Evolutionary conservation across 352 stramenopile species (phyloP).

Genomic region (Pythium phragmiticola): DNA sequence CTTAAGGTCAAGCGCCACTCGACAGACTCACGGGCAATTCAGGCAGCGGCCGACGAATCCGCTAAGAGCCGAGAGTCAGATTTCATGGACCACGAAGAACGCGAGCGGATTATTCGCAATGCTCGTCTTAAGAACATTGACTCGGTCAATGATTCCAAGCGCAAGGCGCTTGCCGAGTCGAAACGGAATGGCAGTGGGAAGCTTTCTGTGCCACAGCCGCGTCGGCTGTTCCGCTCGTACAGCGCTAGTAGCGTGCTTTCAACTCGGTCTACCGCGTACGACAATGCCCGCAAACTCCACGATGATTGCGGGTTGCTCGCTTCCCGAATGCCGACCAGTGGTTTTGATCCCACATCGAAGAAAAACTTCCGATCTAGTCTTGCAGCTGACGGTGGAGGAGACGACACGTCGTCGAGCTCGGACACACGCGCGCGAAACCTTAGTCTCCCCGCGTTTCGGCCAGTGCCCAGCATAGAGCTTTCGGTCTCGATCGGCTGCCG

Average conservation of each 20-base stretch:
- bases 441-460: constrained; percentile 67
- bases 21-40: constrained; percentile 63
- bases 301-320: constrained; percentile 24
- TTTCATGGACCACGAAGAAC: constrained; percentile 42
- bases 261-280: constrained; percentile 33
- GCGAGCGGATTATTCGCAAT: constrained; percentile 34
- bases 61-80: constrained; percentile 27
- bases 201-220: neutral
- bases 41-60: constrained; percentile 51
- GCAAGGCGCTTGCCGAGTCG: neutral
- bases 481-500: constrained; percentile 77
- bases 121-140: constrained; percentile 45
- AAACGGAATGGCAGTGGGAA: neutral
- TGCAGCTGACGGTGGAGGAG: neutral
- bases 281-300: constrained; percentile 16
- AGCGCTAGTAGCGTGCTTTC: constrained; percentile 70
- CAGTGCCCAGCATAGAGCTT: constrained; percentile 60
- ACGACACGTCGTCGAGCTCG: constrained; percentile 13
- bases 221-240: constrained; percentile 48
- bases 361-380: constrained; percentile 21
- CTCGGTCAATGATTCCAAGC: constrained; percentile 29
- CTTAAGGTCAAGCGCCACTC: constrained; percentile 59
- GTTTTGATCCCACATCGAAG: constrained; percentile 11
- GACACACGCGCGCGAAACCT: constrained; percentile 54
- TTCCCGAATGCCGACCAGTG: neutral